Percentiles rank a stretch among this genome's conserved stretches.
Conservation (phyloP, 768 basidiomycete species). For the Porphyrellus cyaneotinctus region DNA sequence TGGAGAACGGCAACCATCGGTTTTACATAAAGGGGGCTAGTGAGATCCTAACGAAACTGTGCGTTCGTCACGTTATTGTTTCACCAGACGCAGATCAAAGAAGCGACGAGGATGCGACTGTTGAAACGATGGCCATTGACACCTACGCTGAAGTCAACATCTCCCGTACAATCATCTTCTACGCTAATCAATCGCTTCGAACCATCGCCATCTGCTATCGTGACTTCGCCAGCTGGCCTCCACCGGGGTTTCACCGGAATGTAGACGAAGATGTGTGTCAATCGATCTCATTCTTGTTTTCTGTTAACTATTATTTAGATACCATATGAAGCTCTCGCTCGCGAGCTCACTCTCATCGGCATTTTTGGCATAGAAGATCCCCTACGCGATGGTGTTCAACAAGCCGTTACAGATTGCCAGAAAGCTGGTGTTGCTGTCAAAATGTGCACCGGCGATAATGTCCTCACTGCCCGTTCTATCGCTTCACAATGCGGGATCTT, state of each 20-base stretch:
- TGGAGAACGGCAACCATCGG: conserved; percentile 51
- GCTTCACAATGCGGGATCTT: conserved; percentile 96
- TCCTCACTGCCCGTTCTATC: conserved; percentile 93
- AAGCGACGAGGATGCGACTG: conserved; percentile 21
- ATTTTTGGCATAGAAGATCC: conserved; percentile 97
- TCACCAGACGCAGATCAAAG: conserved; percentile 18
- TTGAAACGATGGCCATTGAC: conserved; percentile 63
- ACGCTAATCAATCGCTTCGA: conserved; percentile 92
- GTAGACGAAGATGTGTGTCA: conserved; percentile 54
- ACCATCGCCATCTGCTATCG: conserved; percentile 94
- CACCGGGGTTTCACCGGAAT: conserved; percentile 38
- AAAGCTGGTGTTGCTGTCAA: conserved; percentile 90
- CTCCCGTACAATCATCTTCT: conserved; percentile 91
- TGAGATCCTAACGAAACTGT: conserved; percentile 84
- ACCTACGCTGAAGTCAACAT: conserved; percentile 76
- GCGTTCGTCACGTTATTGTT: conserved; percentile 71
- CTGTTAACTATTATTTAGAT: conserved; percentile 41
- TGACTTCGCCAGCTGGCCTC: conserved; percentile 87
- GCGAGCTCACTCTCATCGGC: conserved; percentile 77
- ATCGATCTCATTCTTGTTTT: not conserved
- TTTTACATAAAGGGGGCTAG: conserved; percentile 90
- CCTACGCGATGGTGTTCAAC: conserved; percentile 80
- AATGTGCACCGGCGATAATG: conserved; percentile 99
- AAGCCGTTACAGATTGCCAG: conserved; percentile 85
- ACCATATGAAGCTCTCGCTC: conserved; percentile 62